phyloP scores from a whole-genome alignment of 2,329 filamentous ascomycete species.

The Metarhizium guizhouense region DNA sequence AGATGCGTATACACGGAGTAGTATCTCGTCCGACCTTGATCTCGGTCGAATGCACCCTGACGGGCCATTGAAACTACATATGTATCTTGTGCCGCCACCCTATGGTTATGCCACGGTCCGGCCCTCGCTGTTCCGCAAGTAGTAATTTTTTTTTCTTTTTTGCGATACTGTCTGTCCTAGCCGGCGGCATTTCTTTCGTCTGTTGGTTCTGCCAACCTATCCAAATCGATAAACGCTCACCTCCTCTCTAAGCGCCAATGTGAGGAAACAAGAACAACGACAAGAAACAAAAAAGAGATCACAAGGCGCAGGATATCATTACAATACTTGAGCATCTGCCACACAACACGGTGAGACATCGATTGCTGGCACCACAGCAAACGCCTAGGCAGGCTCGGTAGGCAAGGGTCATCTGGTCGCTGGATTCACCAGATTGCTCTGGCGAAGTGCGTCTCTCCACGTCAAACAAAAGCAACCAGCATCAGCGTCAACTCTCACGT shows the following conservation, averaged over 20 bases:
- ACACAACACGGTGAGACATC: background rate
- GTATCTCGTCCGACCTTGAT: too few species aligned
- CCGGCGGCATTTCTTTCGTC: too few species aligned
- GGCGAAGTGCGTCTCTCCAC: conserved; percentile 1
- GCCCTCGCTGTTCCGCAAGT: too few species aligned
- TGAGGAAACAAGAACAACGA: background rate
- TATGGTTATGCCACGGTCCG: too few species aligned
- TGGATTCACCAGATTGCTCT: background rate
- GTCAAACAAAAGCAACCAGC: background rate
- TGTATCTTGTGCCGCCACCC: too few species aligned
- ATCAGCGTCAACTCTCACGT: conserved; percentile 6
- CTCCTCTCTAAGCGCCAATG: background rate
- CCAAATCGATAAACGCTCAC: too few species aligned
- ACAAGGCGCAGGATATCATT: background rate
- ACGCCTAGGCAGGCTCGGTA: background rate
- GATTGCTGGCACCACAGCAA: background rate
- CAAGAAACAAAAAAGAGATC: background rate
- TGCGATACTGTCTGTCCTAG: too few species aligned
- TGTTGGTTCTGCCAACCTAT: too few species aligned
- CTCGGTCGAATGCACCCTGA: too few species aligned
- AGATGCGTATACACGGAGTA: too few species aligned
- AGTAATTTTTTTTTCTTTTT: too few species aligned
- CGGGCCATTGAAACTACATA: too few species aligned
- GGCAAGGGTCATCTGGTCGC: background rate
- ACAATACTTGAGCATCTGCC: background rate